phyloP scores from a whole-genome alignment of 805 yeast genomes.

The Alloascoidea africana region DNA sequence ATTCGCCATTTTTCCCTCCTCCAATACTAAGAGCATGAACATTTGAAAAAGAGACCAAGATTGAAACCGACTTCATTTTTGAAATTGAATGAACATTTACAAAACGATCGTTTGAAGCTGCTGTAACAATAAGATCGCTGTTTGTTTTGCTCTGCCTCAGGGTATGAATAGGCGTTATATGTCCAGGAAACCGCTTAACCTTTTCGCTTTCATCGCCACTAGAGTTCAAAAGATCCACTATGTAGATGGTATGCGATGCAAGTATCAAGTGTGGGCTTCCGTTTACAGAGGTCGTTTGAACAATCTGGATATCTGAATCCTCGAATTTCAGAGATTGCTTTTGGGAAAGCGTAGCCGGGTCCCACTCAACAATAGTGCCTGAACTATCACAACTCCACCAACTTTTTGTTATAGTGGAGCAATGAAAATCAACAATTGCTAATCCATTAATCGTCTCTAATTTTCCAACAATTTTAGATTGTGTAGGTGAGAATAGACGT shows the following conservation, averaged over 20 bases:
- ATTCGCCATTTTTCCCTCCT: slow-evolving; percentile 8
- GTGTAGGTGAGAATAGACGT: slow-evolving; percentile 51
- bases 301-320: slow-evolving; percentile 7
- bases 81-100: slow-evolving; percentile 49
- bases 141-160: slow-evolving; percentile 22
- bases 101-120: slow-evolving; percentile 72
- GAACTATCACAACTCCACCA: slow-evolving; percentile 46
- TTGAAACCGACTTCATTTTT: slow-evolving; percentile 28
- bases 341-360: slow-evolving; percentile 27
- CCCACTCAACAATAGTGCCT: slow-evolving; percentile 51
- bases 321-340: slow-evolving; percentile 12
- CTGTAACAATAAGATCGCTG: slow-evolving; percentile 39
- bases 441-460: slow-evolving; percentile 30
- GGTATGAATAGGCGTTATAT: slow-evolving; percentile 49
- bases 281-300: slow-evolving; percentile 5
- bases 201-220: slow-evolving; percentile 14
- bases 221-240: slow-evolving; percentile 26
- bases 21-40: slow-evolving; percentile 24
- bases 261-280: slow-evolving; percentile 28
- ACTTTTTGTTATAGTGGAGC: slow-evolving; percentile 23
- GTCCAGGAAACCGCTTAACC: slow-evolving; percentile 55
- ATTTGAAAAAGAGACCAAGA: slow-evolving; percentile 58
- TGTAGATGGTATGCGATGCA: slow-evolving; percentile 52
- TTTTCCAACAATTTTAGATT: slow-evolving; percentile 38
- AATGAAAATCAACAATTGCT: slow-evolving; percentile 35